These are phyloP conservation scores for Leccinum sublutescens DNA, from an alignment of 768 basidiomycete species.

Conservation along the genomic window DNA sequence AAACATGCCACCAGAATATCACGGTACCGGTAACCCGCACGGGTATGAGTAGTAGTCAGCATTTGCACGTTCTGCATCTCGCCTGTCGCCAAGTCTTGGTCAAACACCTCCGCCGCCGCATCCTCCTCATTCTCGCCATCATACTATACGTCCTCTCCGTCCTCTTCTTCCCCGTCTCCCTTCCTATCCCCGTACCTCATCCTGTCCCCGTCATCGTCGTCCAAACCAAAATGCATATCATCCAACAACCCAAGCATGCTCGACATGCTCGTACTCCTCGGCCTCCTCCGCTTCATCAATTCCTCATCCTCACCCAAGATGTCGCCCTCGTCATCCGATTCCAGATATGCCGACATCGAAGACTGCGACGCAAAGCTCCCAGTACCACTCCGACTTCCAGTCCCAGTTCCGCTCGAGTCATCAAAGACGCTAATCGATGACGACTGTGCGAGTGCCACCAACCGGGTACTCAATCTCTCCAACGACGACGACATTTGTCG, in stretches of 20 bases:
- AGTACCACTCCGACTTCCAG: slow-evolving; percentile 38
- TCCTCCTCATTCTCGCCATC: slow-evolving; percentile 53
- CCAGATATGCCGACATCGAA: slow-evolving; percentile 48
- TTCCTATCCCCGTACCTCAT: slow-evolving; percentile 28
- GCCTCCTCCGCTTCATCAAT: slow-evolving; percentile 38
- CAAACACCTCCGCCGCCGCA: slow-evolving; percentile 70
- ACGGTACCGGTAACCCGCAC: no score
- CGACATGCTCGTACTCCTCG: slow-evolving; percentile 62
- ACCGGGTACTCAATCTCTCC: slow-evolving; percentile 62
- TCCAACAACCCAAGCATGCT: slow-evolving; percentile 88
- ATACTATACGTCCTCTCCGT: slow-evolving; percentile 30
- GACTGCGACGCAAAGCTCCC: slow-evolving; percentile 55
- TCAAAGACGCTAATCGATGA: slow-evolving; percentile 31
- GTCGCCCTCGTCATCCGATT: slow-evolving; percentile 48
- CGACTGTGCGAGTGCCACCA: slow-evolving; percentile 48
- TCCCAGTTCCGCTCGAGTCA: slow-evolving; percentile 12
- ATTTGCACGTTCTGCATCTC: slow-evolving; percentile 71
- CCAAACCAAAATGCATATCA: slow-evolving; percentile 55
- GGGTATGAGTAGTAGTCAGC: no score
- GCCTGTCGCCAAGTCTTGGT: slow-evolving; percentile 78
- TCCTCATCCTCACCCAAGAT: slow-evolving; percentile 35
- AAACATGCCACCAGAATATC: no score
- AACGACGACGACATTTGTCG: slow-evolving; percentile 71
- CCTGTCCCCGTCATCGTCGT: slow-evolving; percentile 45
- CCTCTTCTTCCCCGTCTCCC: slow-evolving; percentile 30